These are phyloP conservation scores for Chondrus crispus DNA, from an alignment of 23 red algal genomes.

Conservation along the genomic window DNA sequence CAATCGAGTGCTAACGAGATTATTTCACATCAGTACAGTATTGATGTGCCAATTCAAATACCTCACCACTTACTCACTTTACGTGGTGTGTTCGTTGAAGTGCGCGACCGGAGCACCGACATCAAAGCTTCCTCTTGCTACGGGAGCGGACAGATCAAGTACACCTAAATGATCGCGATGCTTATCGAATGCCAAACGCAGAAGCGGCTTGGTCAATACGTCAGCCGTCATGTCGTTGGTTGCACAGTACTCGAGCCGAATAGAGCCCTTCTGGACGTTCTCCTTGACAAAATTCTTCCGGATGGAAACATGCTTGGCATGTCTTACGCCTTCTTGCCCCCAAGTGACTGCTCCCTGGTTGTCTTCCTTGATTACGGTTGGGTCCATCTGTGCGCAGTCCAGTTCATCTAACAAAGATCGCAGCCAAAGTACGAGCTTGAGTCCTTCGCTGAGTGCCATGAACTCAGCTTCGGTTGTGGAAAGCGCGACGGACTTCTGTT, in stretches of 20 bases:
- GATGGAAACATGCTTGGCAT: slow-evolving; percentile 34
- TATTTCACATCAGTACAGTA: too few relatives aligned
- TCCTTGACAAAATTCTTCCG: slow-evolving; percentile 23
- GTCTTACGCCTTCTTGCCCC: neutral
- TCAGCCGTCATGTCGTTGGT: slow-evolving; percentile 7
- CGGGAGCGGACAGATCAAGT: too few relatives aligned
- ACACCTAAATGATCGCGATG: neutral
- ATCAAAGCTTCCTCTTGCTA: too few relatives aligned
- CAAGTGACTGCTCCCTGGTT: slow-evolving; percentile 15
- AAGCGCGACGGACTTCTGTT: slow-evolving; percentile 7
- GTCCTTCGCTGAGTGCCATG: neutral
- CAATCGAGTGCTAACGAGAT: too few relatives aligned
- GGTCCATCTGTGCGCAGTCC: neutral
- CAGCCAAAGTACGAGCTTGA: neutral
- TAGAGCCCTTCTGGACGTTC: neutral
- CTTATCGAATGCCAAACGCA: neutral
- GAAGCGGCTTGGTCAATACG: slow-evolving; percentile 33
- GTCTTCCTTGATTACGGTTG: neutral
- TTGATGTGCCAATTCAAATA: too few relatives aligned
- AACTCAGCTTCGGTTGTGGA: slow-evolving; percentile 52
- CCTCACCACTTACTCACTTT: too few relatives aligned
- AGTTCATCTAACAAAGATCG: neutral
- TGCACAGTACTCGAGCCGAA: neutral
- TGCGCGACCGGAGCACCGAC: too few relatives aligned
- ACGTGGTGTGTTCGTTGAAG: too few relatives aligned